Base-by-base conservation (phyloP, 2,329 filamentous ascomycete species). In the Albifimbria verrucaria region DNA sequence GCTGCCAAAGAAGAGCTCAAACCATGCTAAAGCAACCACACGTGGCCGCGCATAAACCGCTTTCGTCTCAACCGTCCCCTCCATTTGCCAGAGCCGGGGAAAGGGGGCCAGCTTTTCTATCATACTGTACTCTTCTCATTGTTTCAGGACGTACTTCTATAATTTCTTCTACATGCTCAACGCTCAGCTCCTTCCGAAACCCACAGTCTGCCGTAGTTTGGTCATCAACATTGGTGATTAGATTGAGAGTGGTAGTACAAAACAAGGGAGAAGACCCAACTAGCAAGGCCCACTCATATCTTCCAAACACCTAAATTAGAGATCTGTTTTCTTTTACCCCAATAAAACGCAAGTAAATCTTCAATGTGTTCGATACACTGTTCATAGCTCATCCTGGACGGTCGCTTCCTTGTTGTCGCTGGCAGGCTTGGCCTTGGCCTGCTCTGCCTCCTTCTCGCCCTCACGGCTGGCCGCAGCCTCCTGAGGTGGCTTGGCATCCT, bases 391-490 rank as follows among this genome's bases (percentile, higher is more conserved):
- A 28, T 73, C 71, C 55, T 67, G 70, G 46, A 60, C 65, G 15
- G 76, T 81, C 24, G 83, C 82, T 64, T 85, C 82, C 58, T 83
- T 81, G 55, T 77, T 77, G 60, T 87, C 83, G 60, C 83, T 86
- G 2, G 81, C 84, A 28, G 84, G 84, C 73, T 85, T 86, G 42
- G 83, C 78, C 60, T 77, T 72, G 59, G 72, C 74, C 59, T 74
- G 74, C 62, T 82, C 79, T 15, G 77, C 73, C 66, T 82, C 82
- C 62, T 77, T 80, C 68, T 83, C 81, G 55, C 83, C 83, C 56
- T 83, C 82, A 52, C 80, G 75, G 65, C 83, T 77, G 62, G 79
- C 68, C 24, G 73, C 69, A 36, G 64, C 68, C 43, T 72, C 71
- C 53, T 75, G 71, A 64, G 55, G 76, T 69, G 55, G 75, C 69